These are phyloP conservation scores for Mariannaea sp. DNA, from an alignment of 2,329 filamentous ascomycete genomes.

Conservation along the genomic window DNA sequence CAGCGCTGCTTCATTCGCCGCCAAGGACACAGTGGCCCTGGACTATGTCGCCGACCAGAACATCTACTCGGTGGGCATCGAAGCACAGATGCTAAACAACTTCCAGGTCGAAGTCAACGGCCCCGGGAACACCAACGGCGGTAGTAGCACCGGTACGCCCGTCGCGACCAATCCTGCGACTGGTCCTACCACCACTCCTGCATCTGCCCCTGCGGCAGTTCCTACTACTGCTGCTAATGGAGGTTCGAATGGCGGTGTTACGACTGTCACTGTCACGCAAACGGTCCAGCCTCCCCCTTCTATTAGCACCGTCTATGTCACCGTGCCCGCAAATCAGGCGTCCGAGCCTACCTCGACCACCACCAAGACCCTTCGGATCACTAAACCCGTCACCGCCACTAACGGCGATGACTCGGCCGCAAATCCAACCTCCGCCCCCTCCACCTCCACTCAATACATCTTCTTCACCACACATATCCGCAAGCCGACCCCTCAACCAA, in stretches of 20 bases:
- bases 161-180: conserved; percentile 19
- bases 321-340: conserved; percentile 39
- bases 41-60: conserved; percentile 46
- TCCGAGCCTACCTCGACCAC: conserved; percentile 27
- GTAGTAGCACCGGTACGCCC: conserved; percentile 22
- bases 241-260: conserved; percentile 22
- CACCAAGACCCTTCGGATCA: conserved; percentile 31
- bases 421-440: background rate
- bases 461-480: conserved; percentile 6
- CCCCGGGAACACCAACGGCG: conserved; percentile 25
- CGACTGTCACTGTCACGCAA: conserved; percentile 43
- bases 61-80: conserved; percentile 51
- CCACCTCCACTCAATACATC: conserved; percentile 2
- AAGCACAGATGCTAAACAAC: conserved; percentile 50
- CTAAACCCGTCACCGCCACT: conserved; percentile 8
- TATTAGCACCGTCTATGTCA: conserved; percentile 44
- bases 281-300: conserved; percentile 48
- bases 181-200: conserved; percentile 9
- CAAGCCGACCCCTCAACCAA: background rate
- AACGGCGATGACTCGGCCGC: background rate
- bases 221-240: conserved; percentile 22
- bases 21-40: conserved; percentile 31
- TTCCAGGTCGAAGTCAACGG: conserved; percentile 50
- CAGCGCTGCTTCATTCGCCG: conserved; percentile 29
- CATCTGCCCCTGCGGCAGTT: conserved; percentile 10